Base-by-base conservation (phyloP, 2,329 filamentous ascomycete genomes). In the Incumbomyces delicatus region DNA sequence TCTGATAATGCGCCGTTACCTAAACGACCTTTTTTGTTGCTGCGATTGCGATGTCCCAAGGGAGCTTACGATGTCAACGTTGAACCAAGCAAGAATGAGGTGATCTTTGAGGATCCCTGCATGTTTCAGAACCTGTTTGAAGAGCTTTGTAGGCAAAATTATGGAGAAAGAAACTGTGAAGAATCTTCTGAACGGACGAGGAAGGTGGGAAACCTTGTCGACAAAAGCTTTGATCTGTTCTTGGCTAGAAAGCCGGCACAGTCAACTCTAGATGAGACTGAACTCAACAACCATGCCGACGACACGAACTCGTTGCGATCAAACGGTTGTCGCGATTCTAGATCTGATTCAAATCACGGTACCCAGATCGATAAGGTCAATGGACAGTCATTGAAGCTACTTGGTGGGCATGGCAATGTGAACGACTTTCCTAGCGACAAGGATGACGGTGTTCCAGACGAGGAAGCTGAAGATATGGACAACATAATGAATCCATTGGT, bases 81-180 rank as follows among this genome's bases (percentile, higher is more conserved):
- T 31, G 79, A 83, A 54, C 78, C 79, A 3, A 70, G 73, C 1
- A 83, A 83, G 56, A 76, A 81, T 56, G 75, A 81, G 59, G 68
- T 81, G 1, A 55, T 81, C 2, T 80, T 82, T 54, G 70, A 72
- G 29, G 64, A 80, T 38, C 58, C 63, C 2, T 56, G 59, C 3
- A 16, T 57, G 0, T 56, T 82, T 2, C 31, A 79, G 4, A 57
- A 57, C 3, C 53, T 68, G 4, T 62, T 71, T 2, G 63, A 70
- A 16, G 60, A 60, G 27, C 56, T 80, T 1, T 70, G 80, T 38
- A 54, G 53, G n/a, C 48, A 52, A 6, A 46, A 60, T 8, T 70
- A 70, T 50, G 63, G 65, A 5, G 57, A 58, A 16, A 14, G 57
- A 8, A 14, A 22, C 4, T 4, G n/a, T n/a, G 6, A n/a, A 4